Base-by-base conservation (phyloP, 495 filamentous ascomycete species). In the Lasiosphaeria miniovina region DNA sequence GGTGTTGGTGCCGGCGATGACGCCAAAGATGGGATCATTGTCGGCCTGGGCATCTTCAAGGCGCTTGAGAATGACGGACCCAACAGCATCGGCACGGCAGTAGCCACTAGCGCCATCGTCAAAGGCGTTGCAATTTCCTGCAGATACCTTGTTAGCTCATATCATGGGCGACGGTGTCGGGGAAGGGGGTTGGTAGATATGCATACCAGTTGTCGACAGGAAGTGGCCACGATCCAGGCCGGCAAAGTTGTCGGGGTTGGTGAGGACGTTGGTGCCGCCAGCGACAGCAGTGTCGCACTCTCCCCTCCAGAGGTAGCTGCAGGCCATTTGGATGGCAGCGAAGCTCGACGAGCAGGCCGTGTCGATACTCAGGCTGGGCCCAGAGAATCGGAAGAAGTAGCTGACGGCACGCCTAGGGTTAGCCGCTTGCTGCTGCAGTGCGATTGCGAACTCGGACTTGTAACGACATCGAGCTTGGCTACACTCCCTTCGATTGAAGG, bases 241-340 rank as follows among this genome's bases (percentile, higher is more conserved):
- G 54, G 88, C 80, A 68, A 85, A 86, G 71, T 84, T 85, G 73
- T 92, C 88, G 0, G 89, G 83, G 65, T 87, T 88, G 5, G 85
- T 90, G 61, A 90, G 61, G 3, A 65, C 59, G 17, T 89, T 91
- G 8, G 84, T 78, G 58, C 90, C 90, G 53, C 88, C 89, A 32
- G 85, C 66, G 2, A 72, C 58, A 1, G 57, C 35, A 84, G 76
- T 84, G 69, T 92, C 86, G 70, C 83, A 87, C 58, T 91, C 86
- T 43, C 86, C 84, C 10, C 75, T 75, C 83, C 85, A 89, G 0
- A 92, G 76, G 0, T 88, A 83, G 55, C 82, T 87, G 70, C 88
- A 89, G 48, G 68, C 74, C 36, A 4, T 84, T 82, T 70, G 64
- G 43, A 76, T 71, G 4, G 74, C 60, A 1, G 72, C 63, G 12